Evolutionary conservation across 2,329 filamentous ascomycete genomes (phyloP).

Genomic region (Pseudocercospora eumusae): DNA sequence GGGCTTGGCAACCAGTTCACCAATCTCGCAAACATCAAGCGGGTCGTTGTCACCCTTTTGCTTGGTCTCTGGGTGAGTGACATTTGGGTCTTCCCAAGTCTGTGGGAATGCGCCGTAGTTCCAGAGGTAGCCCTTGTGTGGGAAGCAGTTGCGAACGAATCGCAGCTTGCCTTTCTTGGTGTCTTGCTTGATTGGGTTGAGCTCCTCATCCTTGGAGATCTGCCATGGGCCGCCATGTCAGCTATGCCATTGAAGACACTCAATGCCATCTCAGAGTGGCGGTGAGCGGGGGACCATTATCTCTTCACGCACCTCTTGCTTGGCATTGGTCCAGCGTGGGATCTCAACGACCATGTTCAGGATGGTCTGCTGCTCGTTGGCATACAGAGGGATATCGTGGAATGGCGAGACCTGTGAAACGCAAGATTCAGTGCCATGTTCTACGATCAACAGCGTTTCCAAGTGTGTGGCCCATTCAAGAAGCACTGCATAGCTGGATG

Average conservation of each 20-base stretch:
- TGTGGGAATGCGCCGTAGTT: conserved; percentile 99
- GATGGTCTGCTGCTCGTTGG: conserved; percentile 92
- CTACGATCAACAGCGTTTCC: not conserved
- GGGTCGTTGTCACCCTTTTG: conserved; percentile 99
- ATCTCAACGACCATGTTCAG: conserved; percentile 99
- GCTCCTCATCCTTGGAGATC: conserved; percentile 98
- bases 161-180: conserved; percentile 99
- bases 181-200: conserved; percentile 99
- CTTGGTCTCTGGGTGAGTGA: conserved; percentile 97
- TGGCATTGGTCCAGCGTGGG: conserved; percentile 98
- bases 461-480: not conserved
- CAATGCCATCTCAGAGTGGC: conserved; percentile 18
- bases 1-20: conserved; percentile 92
- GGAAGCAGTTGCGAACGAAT: conserved; percentile 99
- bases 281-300: conserved; percentile 11
- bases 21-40: conserved; percentile 98
- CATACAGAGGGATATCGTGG: conserved; percentile 97
- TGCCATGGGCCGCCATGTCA: conserved; percentile 46
- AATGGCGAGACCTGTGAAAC: conserved; percentile 76
- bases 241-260: conserved; percentile 13
- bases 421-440: not conserved
- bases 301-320: conserved; percentile 79
- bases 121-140: conserved; percentile 99
- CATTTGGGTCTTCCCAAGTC: conserved; percentile 99
- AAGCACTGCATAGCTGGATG: not conserved